phyloP scores from a whole-genome alignment of 257 asterid species.

The Mentha longifolia region DNA sequence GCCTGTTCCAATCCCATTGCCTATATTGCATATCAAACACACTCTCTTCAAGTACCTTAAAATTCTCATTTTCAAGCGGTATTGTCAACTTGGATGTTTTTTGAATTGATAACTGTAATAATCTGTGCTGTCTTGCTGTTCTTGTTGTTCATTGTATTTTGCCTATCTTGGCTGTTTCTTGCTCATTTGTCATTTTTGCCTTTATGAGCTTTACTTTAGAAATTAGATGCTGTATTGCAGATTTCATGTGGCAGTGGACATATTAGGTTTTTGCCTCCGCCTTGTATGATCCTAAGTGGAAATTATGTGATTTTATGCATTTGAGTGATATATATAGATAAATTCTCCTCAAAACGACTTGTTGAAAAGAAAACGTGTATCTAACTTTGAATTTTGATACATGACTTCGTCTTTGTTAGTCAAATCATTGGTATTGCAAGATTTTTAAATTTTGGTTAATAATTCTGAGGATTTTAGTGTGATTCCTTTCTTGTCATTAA shows the following conservation, averaged over 20 bases:
- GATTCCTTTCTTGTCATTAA: too few species aligned
- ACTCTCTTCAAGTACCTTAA: not conserved
- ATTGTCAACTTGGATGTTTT: not conserved
- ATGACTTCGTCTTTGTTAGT: not conserved
- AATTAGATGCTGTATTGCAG: not conserved
- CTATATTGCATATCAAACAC: not conserved
- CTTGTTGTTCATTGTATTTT: constrained; percentile 10
- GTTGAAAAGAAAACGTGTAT: not conserved
- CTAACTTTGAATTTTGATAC: not conserved
- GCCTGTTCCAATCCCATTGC: not conserved
- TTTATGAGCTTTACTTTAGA: not conserved
- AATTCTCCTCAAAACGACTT: not conserved
- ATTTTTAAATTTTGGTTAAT: not conserved
- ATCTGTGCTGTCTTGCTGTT: not conserved
- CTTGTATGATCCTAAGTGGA: not conserved
- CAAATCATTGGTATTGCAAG: not conserved
- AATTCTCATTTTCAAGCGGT: not conserved
- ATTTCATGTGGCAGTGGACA: not conserved
- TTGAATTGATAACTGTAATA: not conserved
- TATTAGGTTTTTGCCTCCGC: not conserved
- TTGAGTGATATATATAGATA: not conserved
- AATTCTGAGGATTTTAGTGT: not conserved
- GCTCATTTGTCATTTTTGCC: not conserved
- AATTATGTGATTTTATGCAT: not conserved
- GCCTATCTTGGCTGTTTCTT: not conserved